A percentile compares a stretch with the other conserved stretches of the same genome.
phyloP scores from a whole-genome alignment of 106 monocot species.

The Dendrobium chrysotoxum region DNA sequence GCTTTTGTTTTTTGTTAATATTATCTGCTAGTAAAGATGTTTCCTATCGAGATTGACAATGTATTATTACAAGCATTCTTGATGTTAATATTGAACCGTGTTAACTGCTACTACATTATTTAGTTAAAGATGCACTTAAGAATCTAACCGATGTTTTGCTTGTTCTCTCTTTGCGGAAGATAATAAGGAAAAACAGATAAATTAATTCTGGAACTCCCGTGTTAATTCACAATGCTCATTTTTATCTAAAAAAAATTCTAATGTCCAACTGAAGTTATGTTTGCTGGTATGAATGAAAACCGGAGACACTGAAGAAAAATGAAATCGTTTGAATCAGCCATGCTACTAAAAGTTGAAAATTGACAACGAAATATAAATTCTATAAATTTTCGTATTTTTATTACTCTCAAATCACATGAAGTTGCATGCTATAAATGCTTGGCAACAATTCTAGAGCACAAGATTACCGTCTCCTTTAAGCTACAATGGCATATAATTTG shows the following conservation, averaged over 20 bases:
- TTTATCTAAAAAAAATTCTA: neutral
- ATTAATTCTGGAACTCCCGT: neutral
- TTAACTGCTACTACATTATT: neutral
- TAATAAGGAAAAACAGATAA: neutral
- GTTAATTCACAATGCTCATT: neutral
- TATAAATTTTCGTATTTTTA: neutral
- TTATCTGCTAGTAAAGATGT: neutral
- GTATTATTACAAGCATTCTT: neutral
- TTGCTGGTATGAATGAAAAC: neutral
- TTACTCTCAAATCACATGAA: neutral
- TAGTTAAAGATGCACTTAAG: neutral
- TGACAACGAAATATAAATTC: neutral
- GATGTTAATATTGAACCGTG: neutral
- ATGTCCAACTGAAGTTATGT: neutral
- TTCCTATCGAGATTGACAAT: neutral
- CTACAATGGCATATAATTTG: neutral
- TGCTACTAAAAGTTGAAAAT: neutral
- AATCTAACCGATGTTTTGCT: neutral
- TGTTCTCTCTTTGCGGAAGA: neutral
- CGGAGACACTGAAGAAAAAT: too few species aligned
- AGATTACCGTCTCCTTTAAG: neutral
- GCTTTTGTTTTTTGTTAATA: neutral
- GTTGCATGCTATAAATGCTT: neutral
- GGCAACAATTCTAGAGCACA: neutral
- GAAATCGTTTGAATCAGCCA: too few species aligned